Evolutionary conservation across 495 filamentous ascomycete species (phyloP), one percentile per base, ranked within the genome.

Genomic region (Glutinoglossum americanum): DNA sequence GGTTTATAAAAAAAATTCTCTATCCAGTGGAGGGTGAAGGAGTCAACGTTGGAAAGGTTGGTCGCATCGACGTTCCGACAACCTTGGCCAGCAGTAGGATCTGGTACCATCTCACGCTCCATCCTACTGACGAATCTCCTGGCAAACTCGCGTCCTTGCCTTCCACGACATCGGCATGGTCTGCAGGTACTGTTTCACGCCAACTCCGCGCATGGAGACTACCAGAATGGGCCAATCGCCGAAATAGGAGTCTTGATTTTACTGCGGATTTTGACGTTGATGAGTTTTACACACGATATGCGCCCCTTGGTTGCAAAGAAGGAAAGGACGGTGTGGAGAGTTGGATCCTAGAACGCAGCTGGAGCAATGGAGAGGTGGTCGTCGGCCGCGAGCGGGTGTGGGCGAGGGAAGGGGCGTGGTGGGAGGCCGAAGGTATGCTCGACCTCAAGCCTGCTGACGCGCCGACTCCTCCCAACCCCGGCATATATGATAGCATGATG

Each of bases 291-390:
- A 76, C 74, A 63, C 79, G 93, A 25, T 98, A 95, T 66, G 71
- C 80, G 26, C 75, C 79, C 11, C 76, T 98, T 9, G 92, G 92
- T 19, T 98, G 92, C 66, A 75, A 82, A 60, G 88, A 93, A 64
- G 92, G 93, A 53, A 77, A 80, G 47, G 92, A 98, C 63, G 93
- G 93, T 53, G 87, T 96, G 53, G 87, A 97, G 62, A 94, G 79
- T 66, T 98, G 92, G 92, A 76, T 94, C 54, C 75, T 96, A 47
- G 89, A 97, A 68, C 80, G 92, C 47, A 93, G 92, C 1, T 98
- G 92, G 92, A 95, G 87, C 68, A 97, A 98, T 64, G 92, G 92
- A 28, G 93, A 97, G 65, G 90, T 96, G 1, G 79, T 93, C 23
- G 74, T 98, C 45, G 92, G 92, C 56, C 78, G 80, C 39, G 85